Conservation (phyloP, 2,329 filamentous ascomycete genomes). For the Fusarium azukiicola region DNA sequence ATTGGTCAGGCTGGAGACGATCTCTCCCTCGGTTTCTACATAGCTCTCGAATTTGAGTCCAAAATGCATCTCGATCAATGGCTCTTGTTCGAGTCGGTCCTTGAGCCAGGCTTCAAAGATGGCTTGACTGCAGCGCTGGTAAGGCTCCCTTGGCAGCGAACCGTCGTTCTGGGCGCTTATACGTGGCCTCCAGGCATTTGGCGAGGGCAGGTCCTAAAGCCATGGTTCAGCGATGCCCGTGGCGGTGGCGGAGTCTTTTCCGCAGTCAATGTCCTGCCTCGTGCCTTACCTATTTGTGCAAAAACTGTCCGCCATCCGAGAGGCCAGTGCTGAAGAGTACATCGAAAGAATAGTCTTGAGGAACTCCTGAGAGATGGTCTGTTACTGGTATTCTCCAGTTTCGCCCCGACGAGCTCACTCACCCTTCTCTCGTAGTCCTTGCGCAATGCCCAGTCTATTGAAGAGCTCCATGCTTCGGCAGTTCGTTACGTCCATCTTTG, state of each 20-base stretch:
- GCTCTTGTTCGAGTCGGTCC: neutral
- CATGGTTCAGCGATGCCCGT: no score
- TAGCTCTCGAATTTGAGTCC: neutral
- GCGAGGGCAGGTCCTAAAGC: neutral
- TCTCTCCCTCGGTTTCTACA: neutral
- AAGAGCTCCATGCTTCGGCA: neutral
- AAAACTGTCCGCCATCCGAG: neutral
- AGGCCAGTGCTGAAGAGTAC: neutral
- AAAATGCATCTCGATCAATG: neutral
- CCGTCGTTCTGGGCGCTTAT: neutral
- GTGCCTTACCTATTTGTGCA: neutral
- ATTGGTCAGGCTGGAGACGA: neutral
- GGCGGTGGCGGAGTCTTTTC: no score
- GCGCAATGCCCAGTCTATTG: neutral
- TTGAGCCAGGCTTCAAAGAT: neutral
- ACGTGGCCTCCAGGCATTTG: neutral
- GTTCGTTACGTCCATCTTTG: neutral
- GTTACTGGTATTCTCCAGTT: neutral
- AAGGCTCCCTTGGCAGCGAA: neutral
- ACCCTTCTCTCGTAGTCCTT: neutral
- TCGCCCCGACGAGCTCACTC: no score
- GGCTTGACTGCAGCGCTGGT: neutral
- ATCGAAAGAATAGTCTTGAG: neutral
- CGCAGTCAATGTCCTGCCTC: no score
- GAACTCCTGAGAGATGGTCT: neutral